Evolutionary conservation across 2,329 filamentous ascomycete genomes (phyloP), one percentile per base, ranked within the genome.

Genomic region (Paecilomyces formosus): DNA sequence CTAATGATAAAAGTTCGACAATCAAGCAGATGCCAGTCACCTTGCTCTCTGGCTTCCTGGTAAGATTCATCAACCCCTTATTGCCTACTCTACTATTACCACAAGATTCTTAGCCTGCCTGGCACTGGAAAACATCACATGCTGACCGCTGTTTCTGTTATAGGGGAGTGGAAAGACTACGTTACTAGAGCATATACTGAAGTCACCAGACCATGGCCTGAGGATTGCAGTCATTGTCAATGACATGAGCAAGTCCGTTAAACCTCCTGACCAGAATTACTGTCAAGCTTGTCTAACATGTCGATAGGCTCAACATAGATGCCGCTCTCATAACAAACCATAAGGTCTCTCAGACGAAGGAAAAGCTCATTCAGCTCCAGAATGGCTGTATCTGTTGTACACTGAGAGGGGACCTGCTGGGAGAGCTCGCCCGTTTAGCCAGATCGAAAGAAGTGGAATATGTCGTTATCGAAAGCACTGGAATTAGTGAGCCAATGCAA

Each of bases 361-460:
- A 88, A 62, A 86, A 88, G 62, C 78, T 89, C 31, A 83, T 89
- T 15, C 82, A 85, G 9, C 79, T 89, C 57, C 85, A 89, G 65
- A 89, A 89, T 61, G 86, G 88, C 9, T 90, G 88, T 63, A 91
- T 91, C 65, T 91, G 88, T 76, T 91, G 88, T 65, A 90, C 87
- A 0, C 77, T 90, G 0, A 84, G 88, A 3, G 87, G 87, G 0
- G 88, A 90, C 58, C 73, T 90, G 1, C 79, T 91, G 0, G 83
- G 88, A 60, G 88, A 90, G 68, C 80, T 90, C 0, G 86, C 87
- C 0, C 80, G 80, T 0, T 76, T 90, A 1, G 81, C 86, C 0
- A 82, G 86, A 66, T 78, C 84, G 0, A 80, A 84, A 18, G 76
- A 81, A 55, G 86, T 90, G 39, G 86, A 90, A 68, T 90, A 90